A percentile compares a stretch with the other conserved stretches of the same genome.
phyloP scores from a whole-genome alignment of 2,329 filamentous ascomycete species.

The Metarhizium brunneum region DNA sequence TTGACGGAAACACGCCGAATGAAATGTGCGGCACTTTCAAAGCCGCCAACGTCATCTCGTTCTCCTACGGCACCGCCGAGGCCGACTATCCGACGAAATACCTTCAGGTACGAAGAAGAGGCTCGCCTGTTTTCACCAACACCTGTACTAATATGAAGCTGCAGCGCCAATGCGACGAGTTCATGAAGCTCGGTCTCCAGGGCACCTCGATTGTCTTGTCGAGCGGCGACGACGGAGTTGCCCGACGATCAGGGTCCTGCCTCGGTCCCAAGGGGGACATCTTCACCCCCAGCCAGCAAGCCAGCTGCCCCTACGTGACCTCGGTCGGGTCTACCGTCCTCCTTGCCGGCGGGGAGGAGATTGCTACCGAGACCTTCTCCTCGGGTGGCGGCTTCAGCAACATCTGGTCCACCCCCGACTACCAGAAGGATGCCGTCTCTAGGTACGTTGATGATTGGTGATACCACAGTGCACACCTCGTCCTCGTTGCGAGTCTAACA shows the following conservation, averaged over 20 bases:
- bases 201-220: slow-evolving; percentile 32
- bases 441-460: background rate
- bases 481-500: no score
- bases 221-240: slow-evolving; percentile 20
- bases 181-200: slow-evolving; percentile 35
- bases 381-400: slow-evolving; percentile 41
- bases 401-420: slow-evolving; percentile 35
- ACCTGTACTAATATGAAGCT: background rate
- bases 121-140: background rate
- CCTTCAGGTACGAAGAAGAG: slow-evolving; percentile 15
- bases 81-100: slow-evolving; percentile 35
- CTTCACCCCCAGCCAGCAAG: slow-evolving; percentile 39
- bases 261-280: slow-evolving; percentile 20
- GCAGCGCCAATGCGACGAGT: slow-evolving; percentile 30
- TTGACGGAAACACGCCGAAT: slow-evolving; percentile 35
- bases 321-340: slow-evolving; percentile 39
- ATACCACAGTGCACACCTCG: no score
- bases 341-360: slow-evolving; percentile 7
- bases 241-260: slow-evolving; percentile 8
- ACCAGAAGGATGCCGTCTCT: slow-evolving; percentile 27
- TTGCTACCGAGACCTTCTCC: slow-evolving; percentile 25
- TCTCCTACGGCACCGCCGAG: slow-evolving; percentile 25
- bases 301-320: slow-evolving; percentile 39
- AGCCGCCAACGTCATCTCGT: slow-evolving; percentile 26
- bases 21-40: slow-evolving; percentile 13